Evolutionary conservation across 441 rosid species (phyloP), one percentile per base, ranked within the genome.

Genomic region (Bruguiera hainesii): DNA sequence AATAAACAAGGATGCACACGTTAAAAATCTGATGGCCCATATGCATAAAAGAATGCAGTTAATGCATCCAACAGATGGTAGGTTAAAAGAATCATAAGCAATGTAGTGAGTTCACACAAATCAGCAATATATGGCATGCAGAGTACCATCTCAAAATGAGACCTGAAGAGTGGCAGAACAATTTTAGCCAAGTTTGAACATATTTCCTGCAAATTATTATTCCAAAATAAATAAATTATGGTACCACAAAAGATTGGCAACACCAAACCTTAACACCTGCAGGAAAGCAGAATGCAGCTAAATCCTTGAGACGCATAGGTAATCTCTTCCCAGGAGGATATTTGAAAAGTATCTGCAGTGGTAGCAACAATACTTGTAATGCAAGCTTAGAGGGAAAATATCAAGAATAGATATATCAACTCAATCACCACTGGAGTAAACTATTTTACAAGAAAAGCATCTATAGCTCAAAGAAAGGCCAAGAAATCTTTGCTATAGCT

Each of bases 221-320:
- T 21, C 25, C 55, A 16, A 48, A 63, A 29, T 30, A 63, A 63
- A 11, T 35, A 10, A 7, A 7, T 35, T 35, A 7, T 35, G 42
- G 16, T 21, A 64, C 2, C 13, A 52, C 15, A 37, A 31, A 30
- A 50, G 58, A 58, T 46, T 7, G 30, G 39, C 30, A 31, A 19
- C 66, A 58, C 52, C 77, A 37, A 72, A 94, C 98, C 98, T 92
- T 83, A 81, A 90, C 87, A 72, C 97, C 97, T 75, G 82, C 94
- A 72, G 99, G 99, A 75, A 95, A 95, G 76, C 99, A 95, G 75
- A 92, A 92, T 64, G 96, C 76, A 63, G 91, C 89, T 70, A 95
- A 83, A 83, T 95, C 99, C 84, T 86, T 90, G 64, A 71, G 67
- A 29, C 95, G 96, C 87, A 90, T 78, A 52, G 85, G 80, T 73